Evolutionary conservation across 768 basidiomycete genomes (phyloP), one percentile per base, ranked within the genome.

Genomic region (Rhizopogon roseolus): DNA sequence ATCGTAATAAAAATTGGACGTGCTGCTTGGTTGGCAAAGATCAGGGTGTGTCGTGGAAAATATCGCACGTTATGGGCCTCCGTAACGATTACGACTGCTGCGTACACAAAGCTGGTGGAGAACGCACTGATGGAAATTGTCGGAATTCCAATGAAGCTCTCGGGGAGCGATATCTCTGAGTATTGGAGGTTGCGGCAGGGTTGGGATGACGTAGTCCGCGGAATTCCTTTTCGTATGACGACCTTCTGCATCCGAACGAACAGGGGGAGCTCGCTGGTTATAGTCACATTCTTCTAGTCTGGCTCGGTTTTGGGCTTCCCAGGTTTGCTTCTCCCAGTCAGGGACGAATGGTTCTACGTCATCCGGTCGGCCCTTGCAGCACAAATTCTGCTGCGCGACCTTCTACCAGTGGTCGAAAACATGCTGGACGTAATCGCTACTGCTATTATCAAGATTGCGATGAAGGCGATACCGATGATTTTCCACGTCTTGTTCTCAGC

Each of bases 341-440:
- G 81, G 80, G 28, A 85, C 72, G 67, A 88, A 66, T 52, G 79
- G 76, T 64, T 88, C 86, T 32, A 68, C 63, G 27, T 73, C 74
- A 29, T 52, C 56, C 8, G 55, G 54, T 6, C 62, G 63, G 44
- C 65, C 66, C 29, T 66, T 67, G 56, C 78, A 74, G 53, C 75
- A 74, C 19, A 81, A 41, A 45, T 81, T 60, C 43, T 81, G 82
- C 36, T 74, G 69, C 50, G 85, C 50, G 65, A 87, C 82, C 25
- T 79, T 74, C 77, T 78, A 83, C 77, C 86, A 84, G 36, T 81
- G 77, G 68, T 90, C 86, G 68, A 87, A 88, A 85, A 89, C 28
- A 84, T 77, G 52, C 82, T 70, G 7, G 76, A 70, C 46, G 88
- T 72, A 58, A 86, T 76, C 48, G 78, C 68, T 3, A 71, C 73